Evolutionary conservation across 768 basidiomycete genomes (phyloP).

Genomic region (Amanita pseudoporphyria): DNA sequence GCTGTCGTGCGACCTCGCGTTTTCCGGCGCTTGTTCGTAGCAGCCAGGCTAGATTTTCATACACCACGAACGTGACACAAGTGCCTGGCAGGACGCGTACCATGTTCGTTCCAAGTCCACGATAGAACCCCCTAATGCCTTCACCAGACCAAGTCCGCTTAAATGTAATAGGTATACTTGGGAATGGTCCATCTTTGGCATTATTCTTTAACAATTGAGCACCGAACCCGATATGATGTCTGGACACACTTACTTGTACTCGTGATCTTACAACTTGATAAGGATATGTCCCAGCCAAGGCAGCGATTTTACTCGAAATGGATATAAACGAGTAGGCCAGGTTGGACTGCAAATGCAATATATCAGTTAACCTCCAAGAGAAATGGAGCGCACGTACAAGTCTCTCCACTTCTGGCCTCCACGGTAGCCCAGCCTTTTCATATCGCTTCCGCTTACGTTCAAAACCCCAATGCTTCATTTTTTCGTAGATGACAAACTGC

Average conservation of each 20-base stretch:
- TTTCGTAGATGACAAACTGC: constrained; percentile 94
- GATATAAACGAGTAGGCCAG: constrained; percentile 88
- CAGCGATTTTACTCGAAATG: constrained; percentile 79
- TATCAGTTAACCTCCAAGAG: neutral
- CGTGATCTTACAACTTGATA: constrained; percentile 96
- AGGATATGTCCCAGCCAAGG: constrained; percentile 83
- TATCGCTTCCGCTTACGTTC: constrained; percentile 63
- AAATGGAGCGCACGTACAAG: constrained; percentile 46
- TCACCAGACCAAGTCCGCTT: constrained; percentile 74
- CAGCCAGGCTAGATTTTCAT: constrained; percentile 86
- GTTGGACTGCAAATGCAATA: constrained; percentile 57
- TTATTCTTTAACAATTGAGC: constrained; percentile 41
- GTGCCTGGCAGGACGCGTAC: constrained; percentile 94
- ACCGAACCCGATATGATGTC: neutral
- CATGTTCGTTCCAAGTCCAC: constrained; percentile 89
- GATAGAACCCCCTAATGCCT: constrained; percentile 82
- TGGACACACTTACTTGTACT: constrained; percentile 56
- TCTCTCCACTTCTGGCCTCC: constrained; percentile 72
- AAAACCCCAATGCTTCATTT: constrained; percentile 88
- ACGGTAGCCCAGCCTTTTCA: constrained; percentile 49
- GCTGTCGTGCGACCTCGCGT: constrained; percentile 23
- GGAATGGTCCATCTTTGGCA: constrained; percentile 58
- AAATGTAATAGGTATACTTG: constrained; percentile 76
- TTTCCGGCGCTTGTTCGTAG: constrained; percentile 56
- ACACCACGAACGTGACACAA: constrained; percentile 96